Percentiles rank a stretch among this genome's conserved stretches.
Conservation (phyloP, 1,284 basidiomycete genomes). For the Trichosporon sp. region DNA sequence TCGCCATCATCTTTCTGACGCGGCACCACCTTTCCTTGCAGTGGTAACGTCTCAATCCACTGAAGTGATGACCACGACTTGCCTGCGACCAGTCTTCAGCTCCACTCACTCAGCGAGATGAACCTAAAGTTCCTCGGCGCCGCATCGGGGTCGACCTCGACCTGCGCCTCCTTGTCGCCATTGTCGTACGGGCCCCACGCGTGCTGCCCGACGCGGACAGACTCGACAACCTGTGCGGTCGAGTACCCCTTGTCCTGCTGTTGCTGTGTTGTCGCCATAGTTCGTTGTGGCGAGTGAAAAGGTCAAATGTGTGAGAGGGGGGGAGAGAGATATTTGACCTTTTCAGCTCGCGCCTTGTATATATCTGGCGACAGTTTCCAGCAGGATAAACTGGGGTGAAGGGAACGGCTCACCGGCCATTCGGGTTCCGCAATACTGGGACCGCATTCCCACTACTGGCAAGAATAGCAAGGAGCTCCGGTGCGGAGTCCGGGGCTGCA, state of each 20-base stretch:
- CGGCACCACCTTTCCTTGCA: too few relatives aligned
- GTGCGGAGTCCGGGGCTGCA: slow-evolving; percentile 9
- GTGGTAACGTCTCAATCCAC: too few relatives aligned
- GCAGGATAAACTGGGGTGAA: not conserved
- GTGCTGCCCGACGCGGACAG: slow-evolving; percentile 36
- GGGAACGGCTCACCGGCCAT: not conserved
- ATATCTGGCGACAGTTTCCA: not conserved
- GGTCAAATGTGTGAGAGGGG: not conserved
- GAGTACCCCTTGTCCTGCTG: slow-evolving; percentile 35
- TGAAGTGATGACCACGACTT: too few relatives aligned
- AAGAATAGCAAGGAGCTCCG: not conserved
- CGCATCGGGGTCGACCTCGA: not conserved
- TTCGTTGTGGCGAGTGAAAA: not conserved
- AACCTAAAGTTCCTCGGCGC: slow-evolving; percentile 34
- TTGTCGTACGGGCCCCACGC: slow-evolving; percentile 36
- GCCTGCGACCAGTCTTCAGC: not conserved
- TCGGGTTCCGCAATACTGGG: not conserved
- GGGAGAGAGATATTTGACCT: not conserved
- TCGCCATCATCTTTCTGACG: too few relatives aligned
- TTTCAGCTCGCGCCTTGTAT: slow-evolving; percentile 1
- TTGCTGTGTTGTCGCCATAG: not conserved
- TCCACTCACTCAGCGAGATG: slow-evolving; percentile 34
- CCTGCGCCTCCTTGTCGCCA: slow-evolving; percentile 2
- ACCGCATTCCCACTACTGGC: not conserved
- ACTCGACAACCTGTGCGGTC: slow-evolving; percentile 32